A percentile compares a stretch with the other conserved stretches of the same genome.
phyloP scores from a whole-genome alignment of 441 rosid genomes.

The Bocquillonia castaneifolia region DNA sequence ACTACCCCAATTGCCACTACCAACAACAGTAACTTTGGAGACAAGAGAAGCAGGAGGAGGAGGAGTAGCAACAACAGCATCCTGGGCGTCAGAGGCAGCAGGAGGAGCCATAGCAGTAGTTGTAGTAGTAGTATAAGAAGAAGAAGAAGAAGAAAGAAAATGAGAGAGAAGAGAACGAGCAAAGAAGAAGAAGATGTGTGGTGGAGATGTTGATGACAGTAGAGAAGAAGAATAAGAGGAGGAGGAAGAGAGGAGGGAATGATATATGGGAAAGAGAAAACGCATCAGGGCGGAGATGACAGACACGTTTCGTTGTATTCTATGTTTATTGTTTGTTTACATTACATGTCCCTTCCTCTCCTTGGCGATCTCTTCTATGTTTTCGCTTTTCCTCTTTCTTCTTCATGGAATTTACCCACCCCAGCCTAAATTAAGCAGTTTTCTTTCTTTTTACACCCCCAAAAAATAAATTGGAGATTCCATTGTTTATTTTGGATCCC shows the following conservation, averaged over 20 bases:
- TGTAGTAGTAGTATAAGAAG: too few relatives aligned
- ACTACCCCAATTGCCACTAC: slow-evolving; percentile 98
- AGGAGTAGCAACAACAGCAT: neutral
- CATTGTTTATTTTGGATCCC: too few relatives aligned
- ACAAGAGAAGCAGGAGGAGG: slow-evolving; percentile 8
- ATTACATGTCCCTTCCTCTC: slow-evolving; percentile 8
- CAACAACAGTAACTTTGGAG: slow-evolving; percentile 77
- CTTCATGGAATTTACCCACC: too few relatives aligned
- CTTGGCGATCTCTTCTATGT: slow-evolving; percentile 51
- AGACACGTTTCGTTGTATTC: slow-evolving; percentile 39
- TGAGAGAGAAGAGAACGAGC: slow-evolving; percentile 17
- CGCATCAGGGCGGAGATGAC: slow-evolving; percentile 44
- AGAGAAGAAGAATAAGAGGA: slow-evolving; percentile 20
- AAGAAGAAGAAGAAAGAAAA: slow-evolving; percentile 5
- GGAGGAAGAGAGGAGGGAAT: slow-evolving; percentile 23
- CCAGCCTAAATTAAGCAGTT: too few relatives aligned
- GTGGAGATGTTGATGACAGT: slow-evolving; percentile 20
- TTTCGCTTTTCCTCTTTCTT: neutral
- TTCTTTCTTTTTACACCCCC: too few relatives aligned
- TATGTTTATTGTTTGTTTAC: slow-evolving; percentile 18
- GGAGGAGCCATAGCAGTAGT: slow-evolving; percentile 45
- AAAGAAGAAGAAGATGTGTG: slow-evolving; percentile 21
- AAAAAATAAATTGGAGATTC: too few relatives aligned
- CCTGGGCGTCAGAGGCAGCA: slow-evolving; percentile 26
- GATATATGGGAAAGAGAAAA: slow-evolving; percentile 29